Percentiles rank a stretch among this genome's conserved stretches.
These are phyloP conservation scores for Macrolepiota albuminosa DNA, from an alignment of 768 basidiomycete genomes.

Conservation along the genomic window DNA sequence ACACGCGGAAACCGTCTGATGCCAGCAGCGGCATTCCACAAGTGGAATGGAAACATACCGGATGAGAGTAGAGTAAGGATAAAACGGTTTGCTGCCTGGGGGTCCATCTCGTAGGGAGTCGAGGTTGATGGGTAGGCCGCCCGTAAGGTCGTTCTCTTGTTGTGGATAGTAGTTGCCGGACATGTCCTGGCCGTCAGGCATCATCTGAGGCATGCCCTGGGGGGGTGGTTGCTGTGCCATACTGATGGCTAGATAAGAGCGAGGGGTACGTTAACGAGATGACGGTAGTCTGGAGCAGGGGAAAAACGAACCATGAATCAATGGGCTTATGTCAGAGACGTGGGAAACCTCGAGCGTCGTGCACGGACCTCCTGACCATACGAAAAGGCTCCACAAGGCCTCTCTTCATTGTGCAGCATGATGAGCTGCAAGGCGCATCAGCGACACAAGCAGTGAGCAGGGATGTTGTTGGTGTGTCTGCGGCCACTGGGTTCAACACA, in stretches of 20 bases:
- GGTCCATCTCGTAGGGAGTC: constrained; percentile 85
- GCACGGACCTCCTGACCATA: constrained; percentile 49
- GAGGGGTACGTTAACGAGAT: constrained; percentile 32
- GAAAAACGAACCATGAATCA: constrained; percentile 40
- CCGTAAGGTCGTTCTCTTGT: constrained; percentile 67
- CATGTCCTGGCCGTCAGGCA: constrained; percentile 56
- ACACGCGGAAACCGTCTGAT: constrained; percentile 10
- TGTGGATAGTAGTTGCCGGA: constrained; percentile 66
- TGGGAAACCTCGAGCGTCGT: constrained; percentile 48
- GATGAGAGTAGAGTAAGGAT: constrained; percentile 88
- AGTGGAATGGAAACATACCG: constrained; percentile 46
- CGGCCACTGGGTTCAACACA: constrained; percentile 54
- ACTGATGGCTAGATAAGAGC: constrained; percentile 16
- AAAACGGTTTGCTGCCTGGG: constrained; percentile 86
- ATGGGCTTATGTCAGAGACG: constrained; percentile 49
- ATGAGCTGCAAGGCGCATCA: constrained; percentile 6
- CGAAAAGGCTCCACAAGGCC: constrained; percentile 14
- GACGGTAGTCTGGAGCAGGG: constrained; percentile 41
- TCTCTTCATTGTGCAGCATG: constrained; percentile 17
- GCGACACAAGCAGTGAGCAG: constrained; percentile 24
- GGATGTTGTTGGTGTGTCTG: constrained; percentile 46
- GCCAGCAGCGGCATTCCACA: constrained; percentile 5
- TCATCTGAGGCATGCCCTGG: constrained; percentile 61
- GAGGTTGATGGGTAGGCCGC: constrained; percentile 81
- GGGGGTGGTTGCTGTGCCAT: constrained; percentile 53